phyloP scores from a whole-genome alignment of 768 basidiomycete genomes.

The Austroboletus eburneus region DNA sequence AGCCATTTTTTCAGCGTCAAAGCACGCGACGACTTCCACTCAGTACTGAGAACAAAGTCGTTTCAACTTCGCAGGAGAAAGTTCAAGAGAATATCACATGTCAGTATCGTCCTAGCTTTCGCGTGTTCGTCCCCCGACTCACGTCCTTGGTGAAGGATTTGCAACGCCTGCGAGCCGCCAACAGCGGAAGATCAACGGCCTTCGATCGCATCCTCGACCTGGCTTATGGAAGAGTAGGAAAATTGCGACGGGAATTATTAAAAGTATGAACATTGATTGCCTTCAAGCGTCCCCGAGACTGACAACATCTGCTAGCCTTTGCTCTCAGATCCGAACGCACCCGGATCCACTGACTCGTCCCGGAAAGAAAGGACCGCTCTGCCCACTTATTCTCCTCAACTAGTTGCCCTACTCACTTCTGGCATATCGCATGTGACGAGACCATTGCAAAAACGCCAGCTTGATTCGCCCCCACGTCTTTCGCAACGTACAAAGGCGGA shows the following conservation, averaged over 20 bases:
- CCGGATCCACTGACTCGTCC: constrained; percentile 39
- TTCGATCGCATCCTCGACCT: constrained; percentile 58
- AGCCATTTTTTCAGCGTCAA: constrained; percentile 67
- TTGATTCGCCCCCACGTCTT: constrained; percentile 50
- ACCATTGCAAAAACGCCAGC: constrained; percentile 37
- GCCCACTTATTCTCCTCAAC: constrained; percentile 60
- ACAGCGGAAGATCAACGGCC: constrained; percentile 42
- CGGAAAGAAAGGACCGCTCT: constrained; percentile 52
- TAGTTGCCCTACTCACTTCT: constrained; percentile 60
- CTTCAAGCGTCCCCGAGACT: constrained; percentile 3
- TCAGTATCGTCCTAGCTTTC: constrained; percentile 13
- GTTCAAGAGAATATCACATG: constrained; percentile 51
- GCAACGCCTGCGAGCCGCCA: constrained; percentile 50
- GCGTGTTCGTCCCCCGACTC: not conserved
- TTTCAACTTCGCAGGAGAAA: constrained; percentile 35
- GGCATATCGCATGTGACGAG: constrained; percentile 42
- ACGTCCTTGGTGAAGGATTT: constrained; percentile 41
- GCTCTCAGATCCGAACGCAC: constrained; percentile 41
- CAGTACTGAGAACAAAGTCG: constrained; percentile 36
- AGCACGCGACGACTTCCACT: constrained; percentile 53
- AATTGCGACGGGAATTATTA: constrained; percentile 63
- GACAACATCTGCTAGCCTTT: constrained; percentile 44
- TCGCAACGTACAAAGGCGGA: constrained; percentile 52
- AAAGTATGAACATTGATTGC: constrained; percentile 39
- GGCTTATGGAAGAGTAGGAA: constrained; percentile 76